Evolutionary conservation across 2,329 filamentous ascomycete genomes (phyloP).

Genomic region (Chaetomiaceae sp.): DNA sequence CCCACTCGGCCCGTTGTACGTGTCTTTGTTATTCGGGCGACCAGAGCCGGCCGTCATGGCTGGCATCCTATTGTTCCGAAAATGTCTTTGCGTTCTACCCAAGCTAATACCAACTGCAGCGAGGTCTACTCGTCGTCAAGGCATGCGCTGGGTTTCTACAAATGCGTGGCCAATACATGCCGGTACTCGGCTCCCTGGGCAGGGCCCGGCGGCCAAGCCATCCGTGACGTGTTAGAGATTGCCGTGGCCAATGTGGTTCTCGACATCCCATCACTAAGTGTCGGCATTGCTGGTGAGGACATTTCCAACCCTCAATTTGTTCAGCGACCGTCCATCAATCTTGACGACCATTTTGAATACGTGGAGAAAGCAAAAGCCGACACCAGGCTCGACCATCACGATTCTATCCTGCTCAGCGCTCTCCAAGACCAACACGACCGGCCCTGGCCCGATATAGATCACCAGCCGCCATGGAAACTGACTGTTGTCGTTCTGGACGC

Average conservation of each 20-base stretch:
- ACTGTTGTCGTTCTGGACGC: conserved; percentile 33
- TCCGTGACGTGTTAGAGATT: conserved; percentile 31
- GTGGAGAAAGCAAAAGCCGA: conserved; percentile 14
- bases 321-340: conserved; percentile 39
- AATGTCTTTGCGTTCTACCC: no score
- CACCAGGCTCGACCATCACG: conserved; percentile 28
- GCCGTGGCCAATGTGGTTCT: conserved; percentile 40
- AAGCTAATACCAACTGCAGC: conserved; percentile 27
- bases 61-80: no score
- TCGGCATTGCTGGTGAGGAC: conserved; percentile 45
- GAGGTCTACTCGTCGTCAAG: conserved; percentile 45
- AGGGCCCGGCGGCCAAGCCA: conserved; percentile 6
- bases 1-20: conserved; percentile 21
- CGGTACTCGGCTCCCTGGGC: conserved; percentile 36
- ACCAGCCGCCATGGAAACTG: conserved; percentile 46
- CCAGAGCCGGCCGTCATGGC: neutral
- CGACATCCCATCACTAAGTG: conserved; percentile 44
- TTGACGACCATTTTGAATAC: conserved; percentile 42
- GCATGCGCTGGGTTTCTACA: conserved; percentile 45
- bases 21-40: neutral
- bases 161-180: conserved; percentile 43
- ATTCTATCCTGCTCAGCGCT: conserved; percentile 31
- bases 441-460: conserved; percentile 38
- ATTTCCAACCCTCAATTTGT: conserved; percentile 42
- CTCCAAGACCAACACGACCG: conserved; percentile 40